Conservation (phyloP, 2,329 filamentous ascomycete genomes). For the Hymenoscyphus occultus region DNA sequence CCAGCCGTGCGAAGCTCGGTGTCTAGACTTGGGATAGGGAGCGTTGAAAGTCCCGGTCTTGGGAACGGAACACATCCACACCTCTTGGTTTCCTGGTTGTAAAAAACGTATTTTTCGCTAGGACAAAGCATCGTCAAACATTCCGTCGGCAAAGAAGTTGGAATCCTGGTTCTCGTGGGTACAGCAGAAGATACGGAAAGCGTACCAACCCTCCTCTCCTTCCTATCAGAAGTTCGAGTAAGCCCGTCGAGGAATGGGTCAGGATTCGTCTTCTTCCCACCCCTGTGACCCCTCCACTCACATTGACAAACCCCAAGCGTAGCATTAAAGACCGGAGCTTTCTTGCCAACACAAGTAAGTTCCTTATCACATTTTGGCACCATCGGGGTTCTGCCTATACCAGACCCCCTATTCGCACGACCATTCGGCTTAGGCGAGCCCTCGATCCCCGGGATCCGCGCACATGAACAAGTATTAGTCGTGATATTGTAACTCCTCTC, state of each 20-base stretch:
- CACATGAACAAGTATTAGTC: conserved; percentile 21
- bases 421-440: conserved; percentile 2
- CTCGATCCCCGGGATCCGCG: conserved; percentile 18
- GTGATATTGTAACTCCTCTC: conserved; percentile 18
- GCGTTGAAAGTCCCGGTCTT: conserved; percentile 13
- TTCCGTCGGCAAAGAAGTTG: too few relatives aligned
- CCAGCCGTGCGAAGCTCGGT: background rate
- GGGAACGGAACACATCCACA: conserved; percentile 25
- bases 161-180: background rate
- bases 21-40: background rate
- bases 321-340: conserved; percentile 13
- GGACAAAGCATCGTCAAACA: conserved; percentile 18
- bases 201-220: background rate
- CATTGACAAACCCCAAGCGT: conserved; percentile 16
- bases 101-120: conserved; percentile 17
- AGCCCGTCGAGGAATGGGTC: background rate
- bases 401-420: too few relatives aligned
- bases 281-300: conserved; percentile 9
- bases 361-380: background rate
- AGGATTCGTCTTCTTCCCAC: conserved; percentile 14
- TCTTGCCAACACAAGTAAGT: conserved; percentile 15
- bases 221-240: background rate
- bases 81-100: conserved; percentile 1
- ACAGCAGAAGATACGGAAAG: background rate
- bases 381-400: too few relatives aligned